phyloP scores from a whole-genome alignment of 2,329 filamentous ascomycete genomes.

The Colletotrichum destructivum region DNA sequence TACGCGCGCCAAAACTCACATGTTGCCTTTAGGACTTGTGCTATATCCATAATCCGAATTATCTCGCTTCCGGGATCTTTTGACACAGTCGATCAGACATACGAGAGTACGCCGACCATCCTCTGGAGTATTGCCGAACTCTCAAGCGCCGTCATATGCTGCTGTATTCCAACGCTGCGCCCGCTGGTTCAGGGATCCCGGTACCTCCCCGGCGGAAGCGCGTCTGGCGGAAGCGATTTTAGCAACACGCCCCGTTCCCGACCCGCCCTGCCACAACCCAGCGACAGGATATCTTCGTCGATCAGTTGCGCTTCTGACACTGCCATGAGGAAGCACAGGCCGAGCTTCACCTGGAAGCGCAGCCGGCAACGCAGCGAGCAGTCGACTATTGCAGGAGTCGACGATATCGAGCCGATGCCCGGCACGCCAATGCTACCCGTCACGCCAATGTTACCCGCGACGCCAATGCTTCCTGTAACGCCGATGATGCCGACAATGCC shows the following conservation, averaged over 20 bases:
- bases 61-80: conserved; percentile 48
- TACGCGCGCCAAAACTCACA: background rate
- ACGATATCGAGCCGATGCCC: conserved; percentile 27
- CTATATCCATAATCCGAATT: conserved; percentile 48
- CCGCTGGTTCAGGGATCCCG: conserved; percentile 43
- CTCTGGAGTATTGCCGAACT: conserved; percentile 59
- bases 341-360: conserved; percentile 31
- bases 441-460: background rate
- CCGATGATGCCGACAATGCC: background rate
- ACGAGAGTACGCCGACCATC: conserved; percentile 50
- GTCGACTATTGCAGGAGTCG: conserved; percentile 5
- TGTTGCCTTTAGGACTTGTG: conserved; percentile 15
- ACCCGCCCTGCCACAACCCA: background rate
- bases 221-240: background rate
- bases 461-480: background rate
- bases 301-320: conserved; percentile 28
- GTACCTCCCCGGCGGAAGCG: background rate
- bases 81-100: conserved; percentile 50
- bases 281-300: conserved; percentile 7
- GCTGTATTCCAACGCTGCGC: conserved; percentile 57
- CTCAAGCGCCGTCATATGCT: conserved; percentile 56
- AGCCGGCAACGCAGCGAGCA: conserved; percentile 29
- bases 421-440: background rate
- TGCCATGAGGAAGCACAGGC: conserved; percentile 18
- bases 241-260: background rate